phyloP scores from a whole-genome alignment of 306 rosid species.

The Argentina anserina region DNA sequence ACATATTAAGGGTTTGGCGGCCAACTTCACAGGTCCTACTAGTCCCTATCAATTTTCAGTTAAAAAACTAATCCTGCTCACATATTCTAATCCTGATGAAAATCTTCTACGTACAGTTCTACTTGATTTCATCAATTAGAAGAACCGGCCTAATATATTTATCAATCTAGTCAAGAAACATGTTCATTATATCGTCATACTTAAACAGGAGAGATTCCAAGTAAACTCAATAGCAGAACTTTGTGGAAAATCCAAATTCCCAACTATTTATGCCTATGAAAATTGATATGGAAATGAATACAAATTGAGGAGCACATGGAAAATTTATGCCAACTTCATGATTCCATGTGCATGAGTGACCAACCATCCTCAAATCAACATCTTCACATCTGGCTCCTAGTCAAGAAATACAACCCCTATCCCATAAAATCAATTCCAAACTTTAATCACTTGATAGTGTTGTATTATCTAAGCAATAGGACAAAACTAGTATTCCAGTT shows the following conservation, averaged over 20 bases:
- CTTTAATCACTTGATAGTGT: neutral
- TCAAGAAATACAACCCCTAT: constrained; percentile 12
- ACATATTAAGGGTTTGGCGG: constrained; percentile 10
- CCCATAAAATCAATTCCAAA: neutral
- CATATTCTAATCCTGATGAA: neutral
- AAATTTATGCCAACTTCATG: constrained; percentile 21
- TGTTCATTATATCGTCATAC: neutral
- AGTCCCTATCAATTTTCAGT: constrained; percentile 11
- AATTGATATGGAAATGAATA: constrained; percentile 5
- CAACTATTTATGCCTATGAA: neutral
- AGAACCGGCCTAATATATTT: neutral
- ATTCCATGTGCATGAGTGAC: constrained; percentile 43
- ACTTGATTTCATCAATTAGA: neutral
- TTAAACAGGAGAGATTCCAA: neutral
- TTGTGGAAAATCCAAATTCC: constrained; percentile 15
- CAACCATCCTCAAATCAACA: constrained; percentile 22
- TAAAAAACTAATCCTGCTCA: too few relatives aligned
- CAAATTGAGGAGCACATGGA: constrained; percentile 9
- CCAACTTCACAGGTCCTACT: constrained; percentile 3
- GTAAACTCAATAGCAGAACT: neutral
- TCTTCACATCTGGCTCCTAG: constrained; percentile 8
- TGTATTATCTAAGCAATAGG: neutral
- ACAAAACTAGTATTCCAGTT: neutral
- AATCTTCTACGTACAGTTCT: too few relatives aligned
- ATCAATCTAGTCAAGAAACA: neutral